Evolutionary conservation across 306 rosid species (phyloP).

Genomic region (Malus asiatica): DNA sequence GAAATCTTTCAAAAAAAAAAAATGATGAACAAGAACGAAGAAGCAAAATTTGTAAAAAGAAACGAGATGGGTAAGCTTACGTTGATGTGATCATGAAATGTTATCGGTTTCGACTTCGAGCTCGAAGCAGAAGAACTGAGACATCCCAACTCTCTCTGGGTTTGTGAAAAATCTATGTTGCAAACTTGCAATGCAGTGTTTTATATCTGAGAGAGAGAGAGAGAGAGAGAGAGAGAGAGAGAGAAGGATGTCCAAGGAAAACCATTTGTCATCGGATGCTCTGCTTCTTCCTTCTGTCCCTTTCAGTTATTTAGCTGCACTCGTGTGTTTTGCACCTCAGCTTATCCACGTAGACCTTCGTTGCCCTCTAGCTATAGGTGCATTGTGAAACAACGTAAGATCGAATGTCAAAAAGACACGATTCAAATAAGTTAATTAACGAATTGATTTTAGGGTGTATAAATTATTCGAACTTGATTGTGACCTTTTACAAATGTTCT

Average conservation of each 20-base stretch:
- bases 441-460: too few relatives aligned
- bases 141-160: not conserved
- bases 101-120: slow-evolving; percentile 12
- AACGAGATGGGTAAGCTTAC: slow-evolving; percentile 12
- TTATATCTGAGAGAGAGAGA: not conserved
- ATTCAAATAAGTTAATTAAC: too few relatives aligned
- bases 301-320: not conserved
- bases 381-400: too few relatives aligned
- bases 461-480: too few relatives aligned
- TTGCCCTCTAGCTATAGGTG: not conserved
- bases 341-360: not conserved
- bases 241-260: slow-evolving; percentile 19
- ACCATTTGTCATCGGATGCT: slow-evolving; percentile 26
- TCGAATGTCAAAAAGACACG: too few relatives aligned
- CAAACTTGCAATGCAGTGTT: not conserved
- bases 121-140: not conserved
- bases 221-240: not conserved
- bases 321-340: not conserved
- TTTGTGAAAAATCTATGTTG: slow-evolving; percentile 9
- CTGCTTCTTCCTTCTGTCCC: slow-evolving; percentile 10
- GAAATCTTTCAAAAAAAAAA: not conserved
- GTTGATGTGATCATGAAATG: not conserved
- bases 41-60: not conserved
- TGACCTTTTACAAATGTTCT: too few relatives aligned
- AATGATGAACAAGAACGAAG: not conserved